phyloP scores from a whole-genome alignment of 2,329 filamentous ascomycete species.

The Beauveria rudraprayagi region DNA sequence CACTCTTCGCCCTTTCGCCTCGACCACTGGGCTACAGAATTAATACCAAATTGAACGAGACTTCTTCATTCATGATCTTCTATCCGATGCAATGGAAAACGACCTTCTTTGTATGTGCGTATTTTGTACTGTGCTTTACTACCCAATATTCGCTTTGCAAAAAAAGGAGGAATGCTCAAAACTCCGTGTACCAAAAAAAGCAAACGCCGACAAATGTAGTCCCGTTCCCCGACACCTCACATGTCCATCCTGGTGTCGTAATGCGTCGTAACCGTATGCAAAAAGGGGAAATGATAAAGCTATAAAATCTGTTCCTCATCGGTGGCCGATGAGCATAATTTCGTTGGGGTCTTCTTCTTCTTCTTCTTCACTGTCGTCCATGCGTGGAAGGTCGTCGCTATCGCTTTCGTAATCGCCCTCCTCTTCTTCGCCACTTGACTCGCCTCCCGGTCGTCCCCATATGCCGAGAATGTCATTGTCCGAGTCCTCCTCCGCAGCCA shows the following conservation, averaged over 20 bases:
- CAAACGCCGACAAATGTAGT: not conserved
- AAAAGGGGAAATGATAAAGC: not conserved
- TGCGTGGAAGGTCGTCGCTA: slow-evolving; percentile 32
- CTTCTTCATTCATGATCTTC: not conserved
- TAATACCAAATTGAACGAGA: not conserved
- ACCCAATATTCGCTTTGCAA: not conserved
- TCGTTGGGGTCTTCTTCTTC: slow-evolving; percentile 37
- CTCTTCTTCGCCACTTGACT: slow-evolving; percentile 38
- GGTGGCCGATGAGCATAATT: slow-evolving; percentile 42
- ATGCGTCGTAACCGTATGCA: not conserved
- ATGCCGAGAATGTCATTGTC: slow-evolving; percentile 51
- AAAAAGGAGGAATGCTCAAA: not conserved
- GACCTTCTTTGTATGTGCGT: not conserved
- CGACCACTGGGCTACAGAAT: not conserved
- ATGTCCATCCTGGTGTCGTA: not conserved
- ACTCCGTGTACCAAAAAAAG: not conserved
- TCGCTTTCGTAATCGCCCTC: slow-evolving; percentile 39
- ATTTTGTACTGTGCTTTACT: not conserved
- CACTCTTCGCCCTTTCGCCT: no score
- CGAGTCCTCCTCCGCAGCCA: slow-evolving; percentile 35
- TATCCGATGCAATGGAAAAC: not conserved
- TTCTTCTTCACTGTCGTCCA: slow-evolving; percentile 38
- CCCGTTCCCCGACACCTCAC: not conserved
- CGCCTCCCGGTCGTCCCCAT: slow-evolving; percentile 41
- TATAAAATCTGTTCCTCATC: not conserved